Percentiles rank a stretch among this genome's conserved stretches.
Evolutionary conservation across 2,329 filamentous ascomycete species (phyloP).

Genomic region (Basipetospora chlamydospora): DNA sequence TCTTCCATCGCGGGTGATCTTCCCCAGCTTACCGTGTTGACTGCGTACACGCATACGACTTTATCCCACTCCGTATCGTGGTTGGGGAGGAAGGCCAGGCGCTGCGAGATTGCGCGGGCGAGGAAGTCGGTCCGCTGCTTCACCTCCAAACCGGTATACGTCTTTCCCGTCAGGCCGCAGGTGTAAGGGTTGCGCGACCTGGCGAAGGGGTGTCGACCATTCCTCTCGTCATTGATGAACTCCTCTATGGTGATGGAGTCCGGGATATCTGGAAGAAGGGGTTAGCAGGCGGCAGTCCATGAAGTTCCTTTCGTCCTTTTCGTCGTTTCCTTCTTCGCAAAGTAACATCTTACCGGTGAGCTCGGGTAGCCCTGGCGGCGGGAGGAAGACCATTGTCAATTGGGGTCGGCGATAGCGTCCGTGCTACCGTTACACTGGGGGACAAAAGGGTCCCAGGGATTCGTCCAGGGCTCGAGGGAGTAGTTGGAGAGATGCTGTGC

Average conservation of each 20-base stretch:
- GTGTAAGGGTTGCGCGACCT: constrained; percentile 58
- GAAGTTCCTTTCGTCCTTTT: background rate
- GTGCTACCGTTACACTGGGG: no score
- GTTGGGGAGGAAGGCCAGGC: constrained; percentile 57
- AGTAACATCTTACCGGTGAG: constrained; percentile 34
- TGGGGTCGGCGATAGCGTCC: no score
- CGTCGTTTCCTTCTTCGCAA: constrained; percentile 8
- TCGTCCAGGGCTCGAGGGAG: no score
- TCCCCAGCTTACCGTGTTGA: constrained; percentile 57
- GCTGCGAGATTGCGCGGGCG: constrained; percentile 52
- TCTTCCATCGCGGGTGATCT: no score
- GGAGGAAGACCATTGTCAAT: constrained; percentile 40
- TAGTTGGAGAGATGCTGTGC: no score
- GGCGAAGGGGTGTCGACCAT: constrained; percentile 50
- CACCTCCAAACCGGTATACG: constrained; percentile 49
- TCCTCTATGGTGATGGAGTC: constrained; percentile 62
- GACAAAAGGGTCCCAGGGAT: no score
- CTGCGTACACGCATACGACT: constrained; percentile 60
- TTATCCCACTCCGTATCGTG: constrained; percentile 69
- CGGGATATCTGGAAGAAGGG: constrained; percentile 35
- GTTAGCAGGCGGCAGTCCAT: background rate
- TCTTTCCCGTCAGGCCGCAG: constrained; percentile 58
- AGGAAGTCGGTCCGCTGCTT: constrained; percentile 51
- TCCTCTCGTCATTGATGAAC: constrained; percentile 60
- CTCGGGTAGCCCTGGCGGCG: constrained; percentile 46